Percentiles rank a stretch among this genome's conserved stretches.
Conservation (phyloP, 2,329 filamentous ascomycete genomes). For the Colletotrichum sp. region DNA sequence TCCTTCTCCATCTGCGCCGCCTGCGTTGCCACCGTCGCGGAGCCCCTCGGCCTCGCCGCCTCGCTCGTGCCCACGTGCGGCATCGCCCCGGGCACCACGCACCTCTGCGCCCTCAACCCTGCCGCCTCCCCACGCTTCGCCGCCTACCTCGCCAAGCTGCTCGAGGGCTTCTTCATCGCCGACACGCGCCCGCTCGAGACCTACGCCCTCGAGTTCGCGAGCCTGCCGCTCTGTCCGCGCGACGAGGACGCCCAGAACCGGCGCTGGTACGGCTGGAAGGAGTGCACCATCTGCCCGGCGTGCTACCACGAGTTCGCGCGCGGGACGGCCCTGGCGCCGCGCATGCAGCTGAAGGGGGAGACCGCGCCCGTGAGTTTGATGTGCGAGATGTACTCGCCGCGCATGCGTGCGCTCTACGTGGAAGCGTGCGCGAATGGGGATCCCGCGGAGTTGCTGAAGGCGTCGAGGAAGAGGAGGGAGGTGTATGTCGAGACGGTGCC, state of each 20-base stretch:
- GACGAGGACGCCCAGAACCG: slow-evolving; percentile 26
- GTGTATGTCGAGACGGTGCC: slow-evolving; percentile 39
- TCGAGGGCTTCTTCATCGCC: slow-evolving; percentile 33
- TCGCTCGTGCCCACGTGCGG: slow-evolving; percentile 33
- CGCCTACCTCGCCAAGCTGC: slow-evolving; percentile 24
- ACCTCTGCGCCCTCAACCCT: slow-evolving; percentile 39
- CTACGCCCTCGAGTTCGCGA: slow-evolving; percentile 32
- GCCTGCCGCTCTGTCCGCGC: slow-evolving; percentile 31
- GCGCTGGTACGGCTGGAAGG: slow-evolving; percentile 41
- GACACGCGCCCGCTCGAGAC: slow-evolving; percentile 28
- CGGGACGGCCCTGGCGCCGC: slow-evolving; percentile 28
- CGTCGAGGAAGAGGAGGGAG: slow-evolving; percentile 28
- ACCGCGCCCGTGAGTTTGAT: slow-evolving; percentile 26
- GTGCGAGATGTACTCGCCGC: slow-evolving; percentile 42
- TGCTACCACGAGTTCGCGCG: slow-evolving; percentile 39
- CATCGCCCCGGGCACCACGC: slow-evolving; percentile 17
- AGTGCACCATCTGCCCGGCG: slow-evolving; percentile 39
- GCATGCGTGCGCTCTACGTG: slow-evolving; percentile 38
- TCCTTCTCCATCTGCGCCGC: slow-evolving; percentile 40
- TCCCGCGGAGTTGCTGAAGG: slow-evolving; percentile 26
- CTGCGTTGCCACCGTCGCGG: slow-evolving; percentile 37
- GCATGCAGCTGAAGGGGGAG: slow-evolving; percentile 32
- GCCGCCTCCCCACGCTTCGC: slow-evolving; percentile 29
- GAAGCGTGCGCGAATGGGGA: slow-evolving; percentile 32
- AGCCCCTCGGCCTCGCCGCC: slow-evolving; percentile 30